phyloP scores from a whole-genome alignment of 2,329 filamentous ascomycete species.

The Incumbomyces delicatus region DNA sequence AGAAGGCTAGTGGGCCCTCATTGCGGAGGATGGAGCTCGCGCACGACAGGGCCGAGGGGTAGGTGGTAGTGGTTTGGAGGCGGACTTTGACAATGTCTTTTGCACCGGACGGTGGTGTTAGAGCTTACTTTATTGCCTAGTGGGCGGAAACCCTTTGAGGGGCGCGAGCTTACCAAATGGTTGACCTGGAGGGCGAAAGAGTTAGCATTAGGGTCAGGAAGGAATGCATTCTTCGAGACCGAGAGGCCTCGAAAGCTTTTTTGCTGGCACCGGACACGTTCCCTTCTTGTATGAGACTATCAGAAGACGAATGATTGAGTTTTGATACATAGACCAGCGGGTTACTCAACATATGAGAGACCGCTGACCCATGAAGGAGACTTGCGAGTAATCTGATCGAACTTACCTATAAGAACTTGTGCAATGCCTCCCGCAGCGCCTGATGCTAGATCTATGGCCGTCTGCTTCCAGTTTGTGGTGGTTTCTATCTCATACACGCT shows the following conservation, averaged over 20 bases:
- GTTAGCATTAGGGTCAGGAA: not conserved
- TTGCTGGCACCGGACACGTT: not conserved
- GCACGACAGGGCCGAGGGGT: slow-evolving; percentile 69
- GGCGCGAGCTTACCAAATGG: slow-evolving; percentile 47
- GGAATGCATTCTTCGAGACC: not conserved
- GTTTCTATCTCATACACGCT: slow-evolving; percentile 20
- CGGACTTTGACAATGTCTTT: slow-evolving; percentile 94
- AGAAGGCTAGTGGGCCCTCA: slow-evolving; percentile 86
- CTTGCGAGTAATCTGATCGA: not conserved
- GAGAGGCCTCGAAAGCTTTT: not conserved
- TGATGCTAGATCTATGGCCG: slow-evolving; percentile 80
- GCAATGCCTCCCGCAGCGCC: slow-evolving; percentile 87
- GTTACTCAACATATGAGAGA: too few species aligned
- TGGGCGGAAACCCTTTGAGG: too few species aligned
- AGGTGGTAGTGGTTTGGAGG: slow-evolving; percentile 77
- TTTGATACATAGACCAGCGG: too few species aligned
- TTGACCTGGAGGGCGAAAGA: slow-evolving; percentile 40
- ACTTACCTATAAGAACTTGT: slow-evolving; percentile 83
- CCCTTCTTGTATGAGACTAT: too few species aligned
- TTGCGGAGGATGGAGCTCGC: slow-evolving; percentile 75
- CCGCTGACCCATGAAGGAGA: too few species aligned
- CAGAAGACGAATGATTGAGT: too few species aligned
- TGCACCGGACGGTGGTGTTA: slow-evolving; percentile 11
- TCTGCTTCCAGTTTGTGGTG: slow-evolving; percentile 42
- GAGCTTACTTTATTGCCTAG: not conserved